Percentiles rank a stretch among this genome's conserved stretches.
Conservation (phyloP, 2,329 filamentous ascomycete species). For the Cladorrhinum sp. region DNA sequence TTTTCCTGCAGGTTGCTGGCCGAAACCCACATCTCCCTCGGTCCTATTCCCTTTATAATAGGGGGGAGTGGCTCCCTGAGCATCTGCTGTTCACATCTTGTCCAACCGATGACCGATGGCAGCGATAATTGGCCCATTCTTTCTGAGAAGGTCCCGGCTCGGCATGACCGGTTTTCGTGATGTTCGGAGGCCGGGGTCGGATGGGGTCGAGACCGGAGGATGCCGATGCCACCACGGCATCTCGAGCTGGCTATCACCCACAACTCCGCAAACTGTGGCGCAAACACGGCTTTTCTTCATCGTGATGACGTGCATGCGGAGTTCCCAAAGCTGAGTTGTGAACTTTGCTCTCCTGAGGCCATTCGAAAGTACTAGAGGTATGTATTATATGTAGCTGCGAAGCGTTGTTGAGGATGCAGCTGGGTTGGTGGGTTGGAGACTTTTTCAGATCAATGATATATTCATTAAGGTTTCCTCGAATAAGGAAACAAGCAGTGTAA, state of each 20-base stretch:
- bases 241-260: neutral
- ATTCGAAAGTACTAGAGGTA: neutral
- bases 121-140: constrained; percentile 2
- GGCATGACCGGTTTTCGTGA: neutral
- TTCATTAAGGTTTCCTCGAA: too few species aligned
- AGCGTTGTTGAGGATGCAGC: neutral
- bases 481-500: neutral
- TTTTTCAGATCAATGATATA: neutral
- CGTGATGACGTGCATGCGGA: neutral
- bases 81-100: neutral
- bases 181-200: neutral
- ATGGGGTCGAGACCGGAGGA: neutral
- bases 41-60: constrained; percentile 1
- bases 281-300: neutral
- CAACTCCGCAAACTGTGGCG: neutral
- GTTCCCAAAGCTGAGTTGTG: neutral
- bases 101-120: neutral
- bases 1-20: constrained; percentile 5
- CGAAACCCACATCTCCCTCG: constrained; percentile 8
- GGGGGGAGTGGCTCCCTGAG: neutral
- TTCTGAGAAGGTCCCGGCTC: neutral
- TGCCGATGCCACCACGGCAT: neutral
- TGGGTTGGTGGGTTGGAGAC: neutral
- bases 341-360: neutral
- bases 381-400: neutral